Base-by-base conservation (phyloP, 805 yeast species). In the Cyberlindnera sargentensis region DNA sequence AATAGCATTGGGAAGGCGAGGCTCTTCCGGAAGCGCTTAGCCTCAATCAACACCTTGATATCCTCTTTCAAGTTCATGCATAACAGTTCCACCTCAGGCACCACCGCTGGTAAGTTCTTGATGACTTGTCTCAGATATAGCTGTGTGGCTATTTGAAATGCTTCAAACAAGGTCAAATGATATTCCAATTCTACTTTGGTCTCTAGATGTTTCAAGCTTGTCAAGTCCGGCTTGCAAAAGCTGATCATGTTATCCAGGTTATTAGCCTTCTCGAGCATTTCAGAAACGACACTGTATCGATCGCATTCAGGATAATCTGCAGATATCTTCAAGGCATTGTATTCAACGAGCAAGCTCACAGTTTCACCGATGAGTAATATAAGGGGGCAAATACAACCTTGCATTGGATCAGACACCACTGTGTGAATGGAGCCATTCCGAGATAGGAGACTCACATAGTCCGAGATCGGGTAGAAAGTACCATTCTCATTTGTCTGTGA, bases 371-470 rank as follows among this genome's bases (percentile, higher is more conserved):
- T 68, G 10, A 79, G 60, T 32, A 74, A 68, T 54, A 76, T 80
- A 15, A 85, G 60, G 2, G 80, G 80, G 48, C 84, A 78, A 27
- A 84, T 80, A 10, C 84, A 72, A 3, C 91, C 93, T 43, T 82
- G 76, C 42, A 85, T 66, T 2, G 95, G 85, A 60, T 83, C 86
- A 39, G 47, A 33, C 24, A 5, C 6, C 24, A 5, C 11, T 11
- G 26, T 45, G 24, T 29, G 8, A n/a, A 32, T 24, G 26, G 28
- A n/a, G 15, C 34, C 35, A 15, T 42, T 28, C 33, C 7, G 36
- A 4, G 40, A 30, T n/a, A 47, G 37, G n/a, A 50, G 41, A 8
- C 37, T 36, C 11, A 39, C 31, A 37, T 53, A 61, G n/a, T 52
- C 57, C 5, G 35, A 32, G 24, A 57, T 39, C 5, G 59, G 50